A percentile compares a stretch with the other conserved stretches of the same genome.
Evolutionary conservation across 2,329 filamentous ascomycete genomes (phyloP).

Genomic region (Huntiella omanensis): DNA sequence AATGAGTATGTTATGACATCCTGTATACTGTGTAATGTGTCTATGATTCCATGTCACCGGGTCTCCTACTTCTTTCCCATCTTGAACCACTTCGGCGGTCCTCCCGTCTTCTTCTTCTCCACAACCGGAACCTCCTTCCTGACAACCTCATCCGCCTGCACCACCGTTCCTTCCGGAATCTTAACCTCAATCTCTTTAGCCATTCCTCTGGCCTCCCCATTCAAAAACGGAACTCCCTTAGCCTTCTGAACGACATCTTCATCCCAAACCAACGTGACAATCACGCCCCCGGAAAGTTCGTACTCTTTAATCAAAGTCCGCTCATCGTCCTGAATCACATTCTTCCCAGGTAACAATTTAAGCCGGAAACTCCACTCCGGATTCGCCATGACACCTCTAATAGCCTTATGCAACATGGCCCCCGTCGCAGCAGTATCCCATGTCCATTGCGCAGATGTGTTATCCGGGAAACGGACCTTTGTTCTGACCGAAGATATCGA

Average conservation of each 20-base stretch:
- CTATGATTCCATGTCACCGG: neutral
- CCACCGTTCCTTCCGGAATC: slow-evolving; percentile 22
- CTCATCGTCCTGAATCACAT: slow-evolving; percentile 27
- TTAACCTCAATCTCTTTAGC: slow-evolving; percentile 51
- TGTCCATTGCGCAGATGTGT: slow-evolving; percentile 55
- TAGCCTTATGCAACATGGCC: slow-evolving; percentile 52
- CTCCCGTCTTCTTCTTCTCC: slow-evolving; percentile 17
- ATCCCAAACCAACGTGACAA: slow-evolving; percentile 63
- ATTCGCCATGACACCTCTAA: slow-evolving; percentile 50
- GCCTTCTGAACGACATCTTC: slow-evolving; percentile 37
- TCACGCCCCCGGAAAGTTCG: slow-evolving; percentile 41
- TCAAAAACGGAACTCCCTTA: slow-evolving; percentile 40
- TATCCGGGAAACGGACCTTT: slow-evolving; percentile 76
- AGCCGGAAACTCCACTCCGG: slow-evolving; percentile 52
- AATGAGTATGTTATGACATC: neutral
- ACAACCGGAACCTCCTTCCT: slow-evolving; percentile 13
- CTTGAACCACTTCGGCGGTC: slow-evolving; percentile 53
- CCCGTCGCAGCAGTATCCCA: slow-evolving; percentile 52
- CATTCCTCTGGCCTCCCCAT: slow-evolving; percentile 33
- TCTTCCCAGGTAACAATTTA: slow-evolving; percentile 38
- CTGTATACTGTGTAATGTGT: neutral
- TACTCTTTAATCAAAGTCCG: slow-evolving; percentile 50
- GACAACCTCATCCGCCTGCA: slow-evolving; percentile 19
- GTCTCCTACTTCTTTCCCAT: slow-evolving; percentile 45
- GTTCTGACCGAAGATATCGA: slow-evolving; percentile 51